Percentiles rank a stretch among this genome's conserved stretches.
These are phyloP conservation scores for Colletotrichum incanum DNA, from an alignment of 2,329 filamentous ascomycete genomes.

Conservation along the genomic window DNA sequence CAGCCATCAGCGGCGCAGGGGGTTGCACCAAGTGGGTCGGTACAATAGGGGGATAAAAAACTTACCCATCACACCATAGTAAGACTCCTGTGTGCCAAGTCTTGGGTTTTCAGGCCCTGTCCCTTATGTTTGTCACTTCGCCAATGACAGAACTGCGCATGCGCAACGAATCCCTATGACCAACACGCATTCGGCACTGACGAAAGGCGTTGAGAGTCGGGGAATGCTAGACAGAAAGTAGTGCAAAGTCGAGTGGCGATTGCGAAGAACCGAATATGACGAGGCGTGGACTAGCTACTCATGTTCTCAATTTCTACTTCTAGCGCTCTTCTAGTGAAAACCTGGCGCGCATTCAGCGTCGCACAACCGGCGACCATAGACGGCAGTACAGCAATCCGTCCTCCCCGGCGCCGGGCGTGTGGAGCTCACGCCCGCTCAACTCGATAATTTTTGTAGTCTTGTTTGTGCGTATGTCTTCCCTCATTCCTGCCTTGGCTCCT, in stretches of 20 bases:
- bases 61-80: too few relatives aligned
- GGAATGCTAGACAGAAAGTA: background rate
- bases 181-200: too few relatives aligned
- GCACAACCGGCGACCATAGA: constrained; percentile 1
- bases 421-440: background rate
- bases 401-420: background rate
- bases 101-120: constrained; percentile 5
- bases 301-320: background rate
- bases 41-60: too few relatives aligned
- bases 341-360: constrained; percentile 7
- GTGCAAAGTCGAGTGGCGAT: background rate
- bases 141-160: constrained; percentile 8
- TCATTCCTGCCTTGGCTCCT: background rate
- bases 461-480: background rate
- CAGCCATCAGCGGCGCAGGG: too few relatives aligned
- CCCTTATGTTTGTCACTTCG: background rate
- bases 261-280: background rate
- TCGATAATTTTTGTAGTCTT: background rate
- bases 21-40: too few relatives aligned
- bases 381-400: constrained; percentile 5
- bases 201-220: background rate
- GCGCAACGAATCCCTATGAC: background rate
- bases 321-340: constrained; percentile 13
- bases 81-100: constrained; percentile 14
- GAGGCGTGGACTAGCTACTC: constrained; percentile 3